A percentile compares a stretch with the other conserved stretches of the same genome.
Conservation (phyloP, 1,284 basidiomycete species). For the Ceratobasidium theobromae region DNA sequence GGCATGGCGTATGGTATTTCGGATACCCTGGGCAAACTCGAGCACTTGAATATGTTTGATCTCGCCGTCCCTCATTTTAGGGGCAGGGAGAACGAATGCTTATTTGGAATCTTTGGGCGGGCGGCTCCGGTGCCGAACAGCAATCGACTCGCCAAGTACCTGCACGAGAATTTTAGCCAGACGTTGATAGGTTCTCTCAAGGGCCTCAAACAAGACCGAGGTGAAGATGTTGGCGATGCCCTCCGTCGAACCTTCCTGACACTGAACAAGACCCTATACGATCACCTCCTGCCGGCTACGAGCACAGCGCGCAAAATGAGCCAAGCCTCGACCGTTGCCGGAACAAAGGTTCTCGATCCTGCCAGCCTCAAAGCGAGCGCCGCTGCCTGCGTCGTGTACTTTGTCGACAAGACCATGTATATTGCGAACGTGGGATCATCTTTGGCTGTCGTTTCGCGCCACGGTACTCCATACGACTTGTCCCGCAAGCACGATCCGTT, state of each 20-base stretch:
- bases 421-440: slow-evolving; percentile 91
- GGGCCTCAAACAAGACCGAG: slow-evolving; percentile 48
- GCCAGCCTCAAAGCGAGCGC: slow-evolving; percentile 69
- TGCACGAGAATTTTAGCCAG: slow-evolving; percentile 76
- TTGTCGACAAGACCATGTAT: slow-evolving; percentile 78
- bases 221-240: slow-evolving; percentile 70
- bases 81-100: slow-evolving; percentile 74
- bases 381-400: slow-evolving; percentile 85
- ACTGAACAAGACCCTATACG: slow-evolving; percentile 78
- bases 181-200: slow-evolving; percentile 63
- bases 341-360: slow-evolving; percentile 30
- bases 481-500: slow-evolving; percentile 90
- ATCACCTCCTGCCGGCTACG: slow-evolving; percentile 51
- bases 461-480: slow-evolving; percentile 75
- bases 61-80: slow-evolving; percentile 90
- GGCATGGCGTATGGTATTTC: slow-evolving; percentile 97
- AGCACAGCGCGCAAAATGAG: slow-evolving; percentile 62
- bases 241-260: slow-evolving; percentile 82
- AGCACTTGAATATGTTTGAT: slow-evolving; percentile 86
- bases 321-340: slow-evolving; percentile 51
- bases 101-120: slow-evolving; percentile 95
- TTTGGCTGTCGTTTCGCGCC: slow-evolving; percentile 84
- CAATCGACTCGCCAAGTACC: slow-evolving; percentile 68
- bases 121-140: slow-evolving; percentile 53
- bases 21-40: slow-evolving; percentile 80